These are phyloP conservation scores for Kwoniella mangroviensis DNA, from an alignment of 768 basidiomycete genomes.

Conservation along the genomic window DNA sequence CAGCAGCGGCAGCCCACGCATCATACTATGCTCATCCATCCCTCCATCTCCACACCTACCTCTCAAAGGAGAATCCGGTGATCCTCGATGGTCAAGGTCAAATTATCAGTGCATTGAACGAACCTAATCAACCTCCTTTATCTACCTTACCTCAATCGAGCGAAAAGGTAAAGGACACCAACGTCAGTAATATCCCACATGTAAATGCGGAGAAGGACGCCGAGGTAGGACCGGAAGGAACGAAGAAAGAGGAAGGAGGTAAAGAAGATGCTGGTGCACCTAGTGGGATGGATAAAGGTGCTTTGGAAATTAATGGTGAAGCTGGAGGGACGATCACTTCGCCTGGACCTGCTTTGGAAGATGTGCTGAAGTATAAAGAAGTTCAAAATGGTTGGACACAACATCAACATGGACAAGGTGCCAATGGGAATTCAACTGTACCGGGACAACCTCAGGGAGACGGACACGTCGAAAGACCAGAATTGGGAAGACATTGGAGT, in stretches of 20 bases:
- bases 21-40: conserved; percentile 51
- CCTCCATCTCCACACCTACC: conserved; percentile 46
- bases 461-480: conserved; percentile 18
- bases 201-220: conserved; percentile 18
- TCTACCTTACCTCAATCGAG: neutral
- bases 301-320: conserved; percentile 42
- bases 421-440: conserved; percentile 7
- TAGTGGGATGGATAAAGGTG: conserved; percentile 45
- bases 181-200: conserved; percentile 20
- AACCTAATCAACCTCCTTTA: conserved; percentile 1
- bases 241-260: conserved; percentile 46
- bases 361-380: conserved; percentile 29
- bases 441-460: conserved; percentile 9
- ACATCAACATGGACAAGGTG: neutral
- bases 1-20: conserved; percentile 50
- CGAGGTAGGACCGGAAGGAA: conserved; percentile 38
- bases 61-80: conserved; percentile 13
- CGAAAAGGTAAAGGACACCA: neutral
- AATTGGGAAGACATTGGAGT: conserved; percentile 23
- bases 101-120: conserved; percentile 16
- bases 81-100: conserved; percentile 5
- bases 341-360: conserved; percentile 46
- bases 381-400: conserved; percentile 9
- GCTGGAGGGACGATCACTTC: conserved; percentile 42
- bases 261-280: conserved; percentile 48